These are phyloP conservation scores for Fagopyrum tataricum DNA, from an alignment of 148 eudicot genomes.

Conservation along the genomic window DNA sequence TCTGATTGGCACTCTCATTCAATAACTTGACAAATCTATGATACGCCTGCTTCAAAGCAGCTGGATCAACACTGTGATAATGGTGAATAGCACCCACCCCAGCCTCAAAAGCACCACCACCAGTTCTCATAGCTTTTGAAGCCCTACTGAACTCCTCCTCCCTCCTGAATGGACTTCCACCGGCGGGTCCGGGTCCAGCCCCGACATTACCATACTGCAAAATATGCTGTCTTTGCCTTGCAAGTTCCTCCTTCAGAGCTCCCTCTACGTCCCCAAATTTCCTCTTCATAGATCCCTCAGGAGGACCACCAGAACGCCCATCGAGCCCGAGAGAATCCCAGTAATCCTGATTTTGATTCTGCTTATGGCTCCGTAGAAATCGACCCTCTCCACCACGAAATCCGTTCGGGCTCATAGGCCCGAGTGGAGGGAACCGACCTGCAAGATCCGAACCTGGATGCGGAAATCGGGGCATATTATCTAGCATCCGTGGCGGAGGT, in stretches of 20 bases:
- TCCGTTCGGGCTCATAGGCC: conserved; percentile 51
- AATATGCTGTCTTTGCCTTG: conserved; percentile 67
- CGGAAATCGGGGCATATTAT: conserved; percentile 16
- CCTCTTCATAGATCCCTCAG: conserved; percentile 48
- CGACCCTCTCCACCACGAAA: conserved; percentile 26
- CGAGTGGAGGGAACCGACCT: conserved; percentile 27
- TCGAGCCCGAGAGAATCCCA: conserved; percentile 36
- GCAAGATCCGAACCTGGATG: conserved; percentile 21
- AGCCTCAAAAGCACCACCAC: conserved; percentile 28
- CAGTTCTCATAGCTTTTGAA: conserved; percentile 37
- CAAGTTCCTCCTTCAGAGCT: conserved; percentile 40
- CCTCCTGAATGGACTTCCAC: conserved; percentile 31
- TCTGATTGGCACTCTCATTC: conserved; percentile 45
- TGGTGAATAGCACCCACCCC: conserved; percentile 20
- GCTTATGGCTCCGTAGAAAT: conserved; percentile 24
- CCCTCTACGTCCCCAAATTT: conserved; percentile 42
- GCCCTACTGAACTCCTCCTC: conserved; percentile 38
- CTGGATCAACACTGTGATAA: conserved; percentile 46
- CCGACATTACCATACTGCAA: conserved; percentile 64
- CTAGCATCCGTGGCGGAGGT: conserved; percentile 24
- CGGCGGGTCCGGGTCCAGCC: neutral
- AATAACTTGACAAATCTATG: conserved; percentile 52
- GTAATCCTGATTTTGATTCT: conserved; percentile 25
- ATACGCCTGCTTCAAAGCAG: conserved; percentile 56
- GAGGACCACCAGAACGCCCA: conserved; percentile 18